phyloP scores from a whole-genome alignment of 2,329 filamentous ascomycete genomes.

The Aspergillus chevalieri region DNA sequence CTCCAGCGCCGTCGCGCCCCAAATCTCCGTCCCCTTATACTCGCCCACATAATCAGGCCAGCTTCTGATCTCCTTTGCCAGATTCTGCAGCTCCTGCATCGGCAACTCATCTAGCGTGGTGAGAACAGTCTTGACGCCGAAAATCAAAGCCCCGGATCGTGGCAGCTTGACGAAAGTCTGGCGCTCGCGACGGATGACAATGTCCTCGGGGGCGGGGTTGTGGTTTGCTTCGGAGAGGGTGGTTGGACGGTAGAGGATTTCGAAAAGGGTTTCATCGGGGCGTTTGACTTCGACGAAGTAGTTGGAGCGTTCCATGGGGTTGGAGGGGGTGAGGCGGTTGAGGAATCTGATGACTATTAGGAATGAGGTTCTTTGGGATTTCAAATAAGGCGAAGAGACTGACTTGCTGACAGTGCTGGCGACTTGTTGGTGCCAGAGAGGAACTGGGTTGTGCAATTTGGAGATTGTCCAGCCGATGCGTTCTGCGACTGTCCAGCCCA shows the following conservation, averaged over 20 bases:
- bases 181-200: constrained; percentile 45
- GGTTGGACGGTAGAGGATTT: constrained; percentile 42
- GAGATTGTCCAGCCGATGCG: constrained; percentile 47
- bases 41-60: constrained; percentile 41
- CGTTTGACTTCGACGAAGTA: constrained; percentile 46
- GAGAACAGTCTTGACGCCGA: constrained; percentile 46
- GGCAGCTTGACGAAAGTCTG: constrained; percentile 47
- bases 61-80: constrained; percentile 39
- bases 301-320: constrained; percentile 45
- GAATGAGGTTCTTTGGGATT: not conserved
- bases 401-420: constrained; percentile 40
- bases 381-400: constrained; percentile 6
- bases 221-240: constrained; percentile 34
- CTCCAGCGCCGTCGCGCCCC: constrained; percentile 36
- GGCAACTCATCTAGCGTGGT: constrained; percentile 36
- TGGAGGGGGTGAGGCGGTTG: constrained; percentile 37
- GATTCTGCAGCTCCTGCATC: constrained; percentile 35
- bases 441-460: constrained; percentile 43
- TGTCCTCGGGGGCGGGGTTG: constrained; percentile 32
- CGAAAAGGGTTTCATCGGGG: constrained; percentile 28
- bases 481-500: constrained; percentile 46
- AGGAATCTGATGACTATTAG: constrained; percentile 35
- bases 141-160: constrained; percentile 41
- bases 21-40: constrained; percentile 42
- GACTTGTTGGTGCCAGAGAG: constrained; percentile 46